Evolutionary conservation across 192 early-diverging fungal species (phyloP).

Genomic region (Cladochytrium replicatum): DNA sequence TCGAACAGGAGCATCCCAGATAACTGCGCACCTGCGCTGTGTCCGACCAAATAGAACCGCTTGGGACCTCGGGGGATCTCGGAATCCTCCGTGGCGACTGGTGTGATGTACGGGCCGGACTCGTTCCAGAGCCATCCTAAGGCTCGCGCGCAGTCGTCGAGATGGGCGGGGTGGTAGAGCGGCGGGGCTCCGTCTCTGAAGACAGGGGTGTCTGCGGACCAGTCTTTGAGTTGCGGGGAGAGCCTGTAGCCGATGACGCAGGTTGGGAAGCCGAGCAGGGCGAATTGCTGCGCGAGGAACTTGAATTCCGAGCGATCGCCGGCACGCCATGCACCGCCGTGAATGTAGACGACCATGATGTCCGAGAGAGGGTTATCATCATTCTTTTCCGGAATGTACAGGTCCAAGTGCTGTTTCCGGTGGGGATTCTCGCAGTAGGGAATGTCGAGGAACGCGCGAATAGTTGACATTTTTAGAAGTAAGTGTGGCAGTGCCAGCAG

Average conservation of each 20-base stretch:
- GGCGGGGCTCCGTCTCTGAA: conserved; percentile 13
- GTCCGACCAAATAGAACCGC: conserved; percentile 53
- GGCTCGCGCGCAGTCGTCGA: conserved; percentile 38
- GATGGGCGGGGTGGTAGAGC: conserved; percentile 58
- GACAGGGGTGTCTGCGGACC: conserved; percentile 16
- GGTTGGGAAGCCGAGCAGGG: conserved; percentile 38
- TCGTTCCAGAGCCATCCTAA: conserved; percentile 1
- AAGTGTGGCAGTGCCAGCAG: no score
- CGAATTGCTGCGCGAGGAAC: conserved; percentile 38
- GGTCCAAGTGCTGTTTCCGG: conserved; percentile 43
- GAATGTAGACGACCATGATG: conserved; percentile 57
- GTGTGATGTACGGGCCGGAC: not conserved
- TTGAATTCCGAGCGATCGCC: conserved; percentile 49
- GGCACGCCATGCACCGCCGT: conserved; percentile 81
- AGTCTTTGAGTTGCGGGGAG: conserved; percentile 1
- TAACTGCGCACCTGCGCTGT: conserved; percentile 73
- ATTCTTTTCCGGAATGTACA: conserved; percentile 40
- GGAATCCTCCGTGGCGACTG: not conserved
- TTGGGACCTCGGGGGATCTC: conserved; percentile 1
- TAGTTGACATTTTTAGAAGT: no score
- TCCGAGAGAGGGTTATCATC: not conserved
- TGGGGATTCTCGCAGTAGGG: conserved; percentile 14
- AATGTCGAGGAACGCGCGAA: no score
- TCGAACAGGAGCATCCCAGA: conserved; percentile 47
- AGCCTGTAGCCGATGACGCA: conserved; percentile 71